These are phyloP conservation scores for Umbellularia californica DNA, from an alignment of 164 flowering plant genomes.

Conservation along the genomic window DNA sequence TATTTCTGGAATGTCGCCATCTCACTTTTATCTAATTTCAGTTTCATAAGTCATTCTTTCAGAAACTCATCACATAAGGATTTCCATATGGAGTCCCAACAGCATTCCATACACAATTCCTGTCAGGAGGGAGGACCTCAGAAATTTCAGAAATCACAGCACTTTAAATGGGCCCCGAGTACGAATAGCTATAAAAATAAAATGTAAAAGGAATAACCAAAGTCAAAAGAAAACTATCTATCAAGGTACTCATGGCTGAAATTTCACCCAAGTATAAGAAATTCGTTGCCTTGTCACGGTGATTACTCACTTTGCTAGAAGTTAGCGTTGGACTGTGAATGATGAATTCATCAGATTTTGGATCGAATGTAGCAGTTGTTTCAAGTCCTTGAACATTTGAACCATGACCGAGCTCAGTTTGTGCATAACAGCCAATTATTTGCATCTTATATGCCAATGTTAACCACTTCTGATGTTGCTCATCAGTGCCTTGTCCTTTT, in stretches of 20 bases:
- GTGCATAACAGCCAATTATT: conserved; percentile 98
- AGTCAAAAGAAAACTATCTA: not conserved
- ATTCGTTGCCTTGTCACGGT: not conserved
- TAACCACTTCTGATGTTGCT: conserved; percentile 92
- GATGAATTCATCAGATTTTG: conserved; percentile 76
- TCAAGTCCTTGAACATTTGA: conserved; percentile 99
- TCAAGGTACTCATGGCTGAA: too few species aligned
- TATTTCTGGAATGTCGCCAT: too few species aligned
- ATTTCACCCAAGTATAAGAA: too few species aligned
- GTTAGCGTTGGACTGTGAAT: conserved; percentile 92
- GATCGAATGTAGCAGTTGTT: conserved; percentile 95
- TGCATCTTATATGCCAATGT: conserved; percentile 91
- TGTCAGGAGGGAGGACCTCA: too few species aligned
- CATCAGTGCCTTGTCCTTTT: conserved; percentile 94
- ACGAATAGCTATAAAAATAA: too few species aligned
- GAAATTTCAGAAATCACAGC: too few species aligned
- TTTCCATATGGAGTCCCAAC: too few species aligned
- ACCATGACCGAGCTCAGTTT: conserved; percentile 99
- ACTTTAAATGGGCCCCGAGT: too few species aligned
- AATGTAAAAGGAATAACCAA: not conserved
- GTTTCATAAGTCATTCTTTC: too few species aligned
- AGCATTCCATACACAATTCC: too few species aligned
- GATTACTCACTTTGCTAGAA: conserved; percentile 81
- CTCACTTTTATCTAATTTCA: too few species aligned
- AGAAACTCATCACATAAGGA: too few species aligned